Conservation (phyloP, 495 filamentous ascomycete species). For the Tuber melanosporum region DNA sequence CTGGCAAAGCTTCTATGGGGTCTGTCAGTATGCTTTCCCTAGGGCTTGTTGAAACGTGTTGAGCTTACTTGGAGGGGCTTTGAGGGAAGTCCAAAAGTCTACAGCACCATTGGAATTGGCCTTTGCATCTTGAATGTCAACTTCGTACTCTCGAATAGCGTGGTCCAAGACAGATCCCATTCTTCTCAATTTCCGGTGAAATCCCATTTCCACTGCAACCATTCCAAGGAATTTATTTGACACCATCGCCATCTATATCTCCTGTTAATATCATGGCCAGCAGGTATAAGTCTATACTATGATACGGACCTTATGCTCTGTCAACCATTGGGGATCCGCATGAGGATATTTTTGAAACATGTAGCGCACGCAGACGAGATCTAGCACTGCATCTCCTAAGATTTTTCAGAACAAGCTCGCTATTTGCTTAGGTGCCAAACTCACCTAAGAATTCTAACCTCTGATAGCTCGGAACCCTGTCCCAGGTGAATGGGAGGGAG, state of each 20-base stretch:
- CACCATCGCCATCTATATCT: constrained; percentile 80
- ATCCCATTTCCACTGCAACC: constrained; percentile 65
- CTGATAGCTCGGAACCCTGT: constrained; percentile 80
- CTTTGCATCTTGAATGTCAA: constrained; percentile 57
- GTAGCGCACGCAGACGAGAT: constrained; percentile 77
- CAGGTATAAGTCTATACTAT: background rate
- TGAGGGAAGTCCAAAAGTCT: constrained; percentile 71
- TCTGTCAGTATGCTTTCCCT: background rate
- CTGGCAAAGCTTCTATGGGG: constrained; percentile 60
- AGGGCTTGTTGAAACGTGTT: background rate
- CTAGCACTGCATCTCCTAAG: constrained; percentile 73
- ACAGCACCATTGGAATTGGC: constrained; percentile 45
- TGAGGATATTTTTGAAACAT: constrained; percentile 69
- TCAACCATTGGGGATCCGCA: constrained; percentile 92
- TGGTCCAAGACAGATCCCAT: constrained; percentile 54
- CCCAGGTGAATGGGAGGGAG: constrained; percentile 64
- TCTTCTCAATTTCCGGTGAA: constrained; percentile 66
- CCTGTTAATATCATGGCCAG: background rate
- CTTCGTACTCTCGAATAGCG: constrained; percentile 63
- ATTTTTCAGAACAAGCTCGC: background rate
- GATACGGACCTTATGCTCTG: constrained; percentile 74
- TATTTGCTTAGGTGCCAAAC: background rate
- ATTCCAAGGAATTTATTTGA: constrained; percentile 92
- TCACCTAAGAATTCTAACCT: constrained; percentile 72
- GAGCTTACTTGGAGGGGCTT: constrained; percentile 61